These are phyloP conservation scores for Blastocystis sp. DNA, from an alignment of 352 stramenopile genomes.

Conservation along the genomic window DNA sequence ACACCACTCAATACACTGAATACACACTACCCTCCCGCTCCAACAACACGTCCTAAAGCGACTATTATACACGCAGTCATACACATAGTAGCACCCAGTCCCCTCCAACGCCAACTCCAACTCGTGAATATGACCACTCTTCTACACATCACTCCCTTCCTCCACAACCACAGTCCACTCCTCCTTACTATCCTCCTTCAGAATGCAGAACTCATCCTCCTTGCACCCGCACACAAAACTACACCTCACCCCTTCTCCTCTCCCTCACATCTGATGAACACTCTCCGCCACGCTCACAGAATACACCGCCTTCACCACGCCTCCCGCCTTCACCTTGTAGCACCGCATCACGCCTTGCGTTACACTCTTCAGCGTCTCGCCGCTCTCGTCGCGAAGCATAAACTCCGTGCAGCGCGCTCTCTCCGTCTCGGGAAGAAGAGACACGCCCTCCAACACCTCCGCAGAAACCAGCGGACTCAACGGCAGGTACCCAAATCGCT, in stretches of 20 bases:
- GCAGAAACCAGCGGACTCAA: neutral
- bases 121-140: neutral
- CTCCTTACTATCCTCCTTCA: neutral
- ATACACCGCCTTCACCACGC: neutral
- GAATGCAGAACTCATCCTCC: neutral
- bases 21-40: conserved; percentile 12
- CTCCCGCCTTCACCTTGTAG: neutral
- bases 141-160: neutral
- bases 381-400: neutral
- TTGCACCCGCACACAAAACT: conserved; percentile 26
- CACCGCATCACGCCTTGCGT: neutral
- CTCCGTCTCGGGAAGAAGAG: neutral
- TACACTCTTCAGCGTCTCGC: neutral
- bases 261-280: conserved; percentile 43
- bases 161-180: neutral
- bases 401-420: neutral
- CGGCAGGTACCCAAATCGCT: conserved; percentile 9
- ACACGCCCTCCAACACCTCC: neutral
- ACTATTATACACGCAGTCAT: conserved; percentile 53
- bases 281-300: neutral
- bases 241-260: neutral
- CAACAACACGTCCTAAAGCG: conserved; percentile 25
- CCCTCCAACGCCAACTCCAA: neutral
- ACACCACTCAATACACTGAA: conserved; percentile 5
- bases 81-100: conserved; percentile 9